Base-by-base conservation (phyloP, 1,139 yeast genomes). In the Pichia sp. region DNA sequence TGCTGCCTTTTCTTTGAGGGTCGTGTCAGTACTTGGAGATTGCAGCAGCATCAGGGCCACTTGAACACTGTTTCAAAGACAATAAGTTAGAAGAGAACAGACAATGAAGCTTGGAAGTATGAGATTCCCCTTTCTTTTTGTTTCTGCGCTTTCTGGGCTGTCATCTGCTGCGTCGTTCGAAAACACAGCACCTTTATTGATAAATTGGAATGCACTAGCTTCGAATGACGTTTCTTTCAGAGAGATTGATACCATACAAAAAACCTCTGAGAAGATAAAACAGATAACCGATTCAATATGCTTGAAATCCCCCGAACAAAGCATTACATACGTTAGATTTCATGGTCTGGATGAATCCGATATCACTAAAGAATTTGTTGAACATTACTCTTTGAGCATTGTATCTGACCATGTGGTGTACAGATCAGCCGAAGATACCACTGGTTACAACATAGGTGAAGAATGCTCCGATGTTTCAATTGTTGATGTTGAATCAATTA, bases 161-260 rank as follows among this genome's bases (percentile, higher is more conserved):
- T 41, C 38, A 15, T 45, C 47, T 13, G 54, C 50, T 10, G n/a
- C 54, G 15, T 64, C 66, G 3, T 65, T 61, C 52, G 58, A 61
- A 41, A 65, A 65, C 54, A 59, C 68, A 2, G 62, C 67, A 5
- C 68, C 68, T 10, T 45, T 65, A 13, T 53, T 63, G 38, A 58
- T 61, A 34, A 50, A 58, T 13, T 59, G 62, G 7, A 38, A 30
- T 11, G 45, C 42, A 4, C 31, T 46, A 15, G 13, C n/a, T 26
- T 36, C 48, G 8, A 6, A 32, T 11, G 15, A 10, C 16, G 10
- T 47, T 4, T 15, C 45, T 6, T 45, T 45, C 3, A 46, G 44
- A 8, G 47, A 45, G 8, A 45, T 57, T n/a, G 54, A 49, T 19
- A 40, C 52, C 6, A 10, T 49, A 11, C 32, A 23, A 2, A 47